Evolutionary conservation across 2,329 filamentous ascomycete species (phyloP).

Genomic region (Colletotrichum incanum): DNA sequence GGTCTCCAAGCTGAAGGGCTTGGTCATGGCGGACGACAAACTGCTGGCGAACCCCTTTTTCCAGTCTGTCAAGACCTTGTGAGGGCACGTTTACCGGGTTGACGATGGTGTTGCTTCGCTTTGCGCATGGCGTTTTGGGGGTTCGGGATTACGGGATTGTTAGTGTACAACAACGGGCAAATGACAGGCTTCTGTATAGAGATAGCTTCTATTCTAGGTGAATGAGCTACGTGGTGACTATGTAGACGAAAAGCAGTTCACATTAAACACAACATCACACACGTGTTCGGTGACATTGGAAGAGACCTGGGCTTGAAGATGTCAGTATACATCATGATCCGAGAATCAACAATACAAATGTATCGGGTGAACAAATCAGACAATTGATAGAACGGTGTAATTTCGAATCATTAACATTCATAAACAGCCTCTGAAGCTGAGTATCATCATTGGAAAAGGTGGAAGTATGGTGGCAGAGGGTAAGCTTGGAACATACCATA

Average conservation of each 20-base stretch:
- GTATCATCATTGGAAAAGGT: slow-evolving; percentile 55
- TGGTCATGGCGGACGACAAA: slow-evolving; percentile 82
- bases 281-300: neutral
- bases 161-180: slow-evolving; percentile 14
- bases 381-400: slow-evolving; percentile 50
- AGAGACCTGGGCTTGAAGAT: neutral
- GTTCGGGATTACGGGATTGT: neutral
- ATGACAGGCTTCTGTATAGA: neutral
- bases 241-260: neutral
- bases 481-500: neutral
- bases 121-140: slow-evolving; percentile 21
- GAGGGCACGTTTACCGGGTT: slow-evolving; percentile 40
- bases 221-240: slow-evolving; percentile 3
- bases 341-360: neutral
- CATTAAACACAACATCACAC: neutral
- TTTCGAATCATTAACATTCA: slow-evolving; percentile 58
- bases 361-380: slow-evolving; percentile 16
- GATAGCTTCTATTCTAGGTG: neutral
- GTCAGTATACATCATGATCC: neutral
- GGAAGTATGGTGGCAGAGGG: neutral
- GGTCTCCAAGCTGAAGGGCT: slow-evolving; percentile 81
- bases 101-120: neutral
- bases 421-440: slow-evolving; percentile 63
- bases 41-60: slow-evolving; percentile 79
- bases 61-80: slow-evolving; percentile 72